Evolutionary conservation across 768 basidiomycete species (phyloP).

Genomic region (Sporobolomyces roseus): DNA sequence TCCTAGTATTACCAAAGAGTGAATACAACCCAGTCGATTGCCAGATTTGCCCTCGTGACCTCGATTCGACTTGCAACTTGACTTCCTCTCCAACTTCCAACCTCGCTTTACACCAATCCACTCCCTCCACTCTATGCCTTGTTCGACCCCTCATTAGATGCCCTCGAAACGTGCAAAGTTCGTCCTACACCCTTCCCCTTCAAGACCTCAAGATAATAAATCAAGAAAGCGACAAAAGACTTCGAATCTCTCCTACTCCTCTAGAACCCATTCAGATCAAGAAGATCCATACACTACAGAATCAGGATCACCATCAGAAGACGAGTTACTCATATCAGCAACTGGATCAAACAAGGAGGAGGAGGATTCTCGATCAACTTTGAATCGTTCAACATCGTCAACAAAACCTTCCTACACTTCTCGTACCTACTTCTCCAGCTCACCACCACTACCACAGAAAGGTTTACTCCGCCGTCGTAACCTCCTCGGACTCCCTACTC

Average conservation of each 20-base stretch:
- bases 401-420: background rate
- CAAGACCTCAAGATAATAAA: background rate
- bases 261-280: conserved; percentile 12
- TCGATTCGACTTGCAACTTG: background rate
- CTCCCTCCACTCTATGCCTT: background rate
- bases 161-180: conserved; percentile 8
- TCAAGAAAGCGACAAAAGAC: conserved; percentile 18
- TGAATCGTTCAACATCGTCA: background rate
- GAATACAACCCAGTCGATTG: background rate
- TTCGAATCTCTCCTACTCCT: background rate
- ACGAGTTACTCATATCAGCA: background rate
- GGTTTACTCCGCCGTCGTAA: conserved; percentile 1
- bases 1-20: background rate
- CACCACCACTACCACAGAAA: background rate
- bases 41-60: background rate
- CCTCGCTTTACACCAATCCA: background rate
- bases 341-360: background rate
- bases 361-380: conserved; percentile 1
- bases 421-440: background rate
- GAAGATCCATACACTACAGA: conserved; percentile 8
- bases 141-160: conserved; percentile 14
- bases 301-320: conserved; percentile 11
- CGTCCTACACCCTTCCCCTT: conserved; percentile 12
- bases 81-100: background rate
- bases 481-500: conserved; percentile 3